Percentiles rank a stretch among this genome's conserved stretches.
Evolutionary conservation across 208 protist species (phyloP).

Genomic region (Trypanosoma caninum): DNA sequence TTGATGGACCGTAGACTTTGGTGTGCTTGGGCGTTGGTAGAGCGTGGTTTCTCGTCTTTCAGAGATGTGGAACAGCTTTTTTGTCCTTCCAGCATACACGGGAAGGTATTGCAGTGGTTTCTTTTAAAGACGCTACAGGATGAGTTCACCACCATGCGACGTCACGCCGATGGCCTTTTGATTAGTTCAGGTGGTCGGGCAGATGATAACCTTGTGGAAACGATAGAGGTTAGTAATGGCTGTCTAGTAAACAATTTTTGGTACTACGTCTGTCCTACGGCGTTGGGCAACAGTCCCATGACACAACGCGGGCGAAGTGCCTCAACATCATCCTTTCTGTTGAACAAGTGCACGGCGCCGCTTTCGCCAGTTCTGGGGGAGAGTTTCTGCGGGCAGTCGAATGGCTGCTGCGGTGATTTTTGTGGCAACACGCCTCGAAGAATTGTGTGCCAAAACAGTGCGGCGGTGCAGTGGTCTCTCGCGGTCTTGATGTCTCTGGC

Average conservation of each 20-base stretch:
- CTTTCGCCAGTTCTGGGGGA: background rate
- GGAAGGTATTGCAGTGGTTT: constrained; percentile 15
- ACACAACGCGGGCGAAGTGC: background rate
- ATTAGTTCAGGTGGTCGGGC: background rate
- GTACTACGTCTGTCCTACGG: background rate
- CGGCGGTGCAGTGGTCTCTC: constrained; percentile 9
- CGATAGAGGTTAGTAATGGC: background rate
- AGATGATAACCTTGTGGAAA: background rate
- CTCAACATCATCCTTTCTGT: constrained; percentile 3
- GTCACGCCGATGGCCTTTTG: background rate
- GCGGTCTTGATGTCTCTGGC: constrained; percentile 7
- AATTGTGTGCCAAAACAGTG: background rate
- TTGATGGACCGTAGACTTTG: constrained; percentile 1
- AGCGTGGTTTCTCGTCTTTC: constrained; percentile 4
- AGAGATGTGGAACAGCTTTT: constrained; percentile 20
- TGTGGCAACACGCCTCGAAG: background rate
- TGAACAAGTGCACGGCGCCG: constrained; percentile 7
- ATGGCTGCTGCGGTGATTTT: background rate
- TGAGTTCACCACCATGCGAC: constrained; percentile 20
- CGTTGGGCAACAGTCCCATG: background rate
- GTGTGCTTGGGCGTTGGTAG: constrained; percentile 5
- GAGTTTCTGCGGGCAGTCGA: background rate
- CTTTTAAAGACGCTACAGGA: constrained; percentile 17
- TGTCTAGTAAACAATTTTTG: background rate
- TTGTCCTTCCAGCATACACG: background rate